phyloP scores from a whole-genome alignment of 1,284 basidiomycete species.

The Fomitopsis schrenkii region DNA sequence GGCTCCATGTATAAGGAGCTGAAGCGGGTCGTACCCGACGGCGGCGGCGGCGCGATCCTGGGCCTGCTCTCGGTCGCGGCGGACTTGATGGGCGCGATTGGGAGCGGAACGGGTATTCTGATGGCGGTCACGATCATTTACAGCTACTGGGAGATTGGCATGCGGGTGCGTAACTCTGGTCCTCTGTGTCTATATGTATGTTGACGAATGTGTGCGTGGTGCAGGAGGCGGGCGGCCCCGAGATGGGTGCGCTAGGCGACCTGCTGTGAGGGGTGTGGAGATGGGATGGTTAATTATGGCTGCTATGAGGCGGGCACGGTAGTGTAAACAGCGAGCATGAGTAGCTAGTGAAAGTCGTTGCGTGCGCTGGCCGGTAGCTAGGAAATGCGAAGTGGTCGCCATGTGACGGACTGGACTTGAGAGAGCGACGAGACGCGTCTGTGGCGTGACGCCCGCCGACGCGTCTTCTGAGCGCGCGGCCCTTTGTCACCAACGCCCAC shows the following conservation, averaged over 20 bases:
- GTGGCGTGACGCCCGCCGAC: not conserved
- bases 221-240: not conserved
- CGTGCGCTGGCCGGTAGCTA: no score
- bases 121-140: constrained; percentile 99
- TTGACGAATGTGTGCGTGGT: not conserved
- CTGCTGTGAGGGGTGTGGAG: not conserved
- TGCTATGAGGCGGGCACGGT: no score
- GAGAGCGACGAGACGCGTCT: not conserved
- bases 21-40: constrained; percentile 95
- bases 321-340: no score
- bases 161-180: constrained; percentile 43
- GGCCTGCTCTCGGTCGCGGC: constrained; percentile 92
- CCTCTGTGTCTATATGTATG: not conserved
- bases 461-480: not conserved
- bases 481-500: not conserved
- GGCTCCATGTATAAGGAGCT: constrained; percentile 99
- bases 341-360: no score
- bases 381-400: no score
- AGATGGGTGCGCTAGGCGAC: not conserved
- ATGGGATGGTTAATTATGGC: no score
- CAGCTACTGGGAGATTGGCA: constrained; percentile 82
- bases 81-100: constrained; percentile 96
- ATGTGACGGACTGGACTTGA: not conserved
- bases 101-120: constrained; percentile 95
- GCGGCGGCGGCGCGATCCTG: constrained; percentile 97